Evolutionary conservation across 371 early-diverging fungal species (phyloP).

Genomic region (Capillidium rhysosporum): DNA sequence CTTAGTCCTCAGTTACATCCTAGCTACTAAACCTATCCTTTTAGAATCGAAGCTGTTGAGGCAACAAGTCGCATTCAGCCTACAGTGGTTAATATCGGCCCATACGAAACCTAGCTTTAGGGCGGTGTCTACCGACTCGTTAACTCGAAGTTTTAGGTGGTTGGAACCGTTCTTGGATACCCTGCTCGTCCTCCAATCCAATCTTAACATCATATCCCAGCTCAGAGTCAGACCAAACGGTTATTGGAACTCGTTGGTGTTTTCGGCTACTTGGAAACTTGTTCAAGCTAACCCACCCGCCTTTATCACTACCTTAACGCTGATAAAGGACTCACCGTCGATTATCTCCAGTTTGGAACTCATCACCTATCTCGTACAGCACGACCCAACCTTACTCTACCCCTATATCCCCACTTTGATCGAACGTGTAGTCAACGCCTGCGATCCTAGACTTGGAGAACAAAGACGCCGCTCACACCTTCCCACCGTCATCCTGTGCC

Average conservation of each 20-base stretch:
- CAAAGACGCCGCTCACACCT: conserved; percentile 43
- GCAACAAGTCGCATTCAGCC: background rate
- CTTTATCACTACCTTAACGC: conserved; percentile 33
- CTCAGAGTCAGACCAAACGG: background rate
- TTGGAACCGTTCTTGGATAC: conserved; percentile 1
- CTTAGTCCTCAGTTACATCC: conserved; percentile 50
- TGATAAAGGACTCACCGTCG: conserved; percentile 27
- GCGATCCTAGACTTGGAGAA: conserved; percentile 58
- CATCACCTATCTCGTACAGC: conserved; percentile 48
- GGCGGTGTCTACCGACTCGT: background rate
- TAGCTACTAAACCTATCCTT: conserved; percentile 30
- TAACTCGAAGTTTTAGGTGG: background rate
- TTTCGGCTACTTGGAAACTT: conserved; percentile 19
- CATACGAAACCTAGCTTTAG: conserved; percentile 1
- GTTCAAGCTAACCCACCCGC: conserved; percentile 39
- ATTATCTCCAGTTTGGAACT: conserved; percentile 41
- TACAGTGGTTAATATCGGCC: background rate
- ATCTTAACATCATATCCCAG: background rate
- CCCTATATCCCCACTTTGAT: conserved; percentile 35
- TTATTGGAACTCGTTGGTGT: conserved; percentile 6
- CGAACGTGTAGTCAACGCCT: conserved; percentile 61
- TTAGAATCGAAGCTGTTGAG: conserved; percentile 10
- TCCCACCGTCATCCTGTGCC: conserved; percentile 39
- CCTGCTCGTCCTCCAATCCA: background rate
- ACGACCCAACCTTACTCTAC: conserved; percentile 46